Percentiles rank a stretch among this genome's conserved stretches.
Evolutionary conservation across 805 yeast genomes (phyloP).

Genomic region (Cyberlindnera lachancei): DNA sequence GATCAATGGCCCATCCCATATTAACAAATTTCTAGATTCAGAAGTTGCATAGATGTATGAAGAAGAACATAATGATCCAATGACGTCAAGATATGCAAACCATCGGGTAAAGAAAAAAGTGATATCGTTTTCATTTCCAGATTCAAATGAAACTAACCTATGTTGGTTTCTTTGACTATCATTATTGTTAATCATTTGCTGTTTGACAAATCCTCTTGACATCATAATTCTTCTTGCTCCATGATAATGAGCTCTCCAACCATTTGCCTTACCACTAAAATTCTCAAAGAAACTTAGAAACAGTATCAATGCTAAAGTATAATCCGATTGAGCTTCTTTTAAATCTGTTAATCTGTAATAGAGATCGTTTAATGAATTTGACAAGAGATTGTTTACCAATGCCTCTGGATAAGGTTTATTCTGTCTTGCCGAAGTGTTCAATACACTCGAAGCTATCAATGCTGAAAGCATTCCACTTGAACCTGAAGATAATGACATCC

Average conservation of each 20-base stretch:
- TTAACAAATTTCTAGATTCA: conserved; percentile 21
- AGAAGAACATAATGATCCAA: conserved; percentile 56
- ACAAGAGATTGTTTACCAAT: conserved; percentile 42
- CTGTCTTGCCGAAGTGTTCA: conserved; percentile 26
- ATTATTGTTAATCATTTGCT: conserved; percentile 10
- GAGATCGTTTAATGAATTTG: conserved; percentile 51
- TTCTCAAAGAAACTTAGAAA: conserved; percentile 51
- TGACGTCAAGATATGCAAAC: conserved; percentile 61
- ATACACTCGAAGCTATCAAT: conserved; percentile 42
- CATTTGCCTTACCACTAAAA: conserved; percentile 30
- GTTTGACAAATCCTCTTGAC: conserved; percentile 39
- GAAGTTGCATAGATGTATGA: conserved; percentile 21
- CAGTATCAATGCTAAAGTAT: conserved; percentile 55
- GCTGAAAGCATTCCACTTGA: conserved; percentile 49
- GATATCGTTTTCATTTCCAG: conserved; percentile 14
- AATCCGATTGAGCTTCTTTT: conserved; percentile 51
- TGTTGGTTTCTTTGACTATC: background rate
- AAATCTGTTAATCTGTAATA: conserved; percentile 42
- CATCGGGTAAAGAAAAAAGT: conserved; percentile 54
- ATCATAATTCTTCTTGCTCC: conserved; percentile 63
- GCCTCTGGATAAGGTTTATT: conserved; percentile 22
- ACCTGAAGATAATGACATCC: conserved; percentile 54
- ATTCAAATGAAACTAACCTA: background rate
- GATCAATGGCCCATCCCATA: conserved; percentile 13
- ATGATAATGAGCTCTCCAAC: conserved; percentile 57